Evolutionary conservation across 1,284 basidiomycete genomes (phyloP), one percentile per base, ranked within the genome.

Genomic region (Athelia psychrophila): DNA sequence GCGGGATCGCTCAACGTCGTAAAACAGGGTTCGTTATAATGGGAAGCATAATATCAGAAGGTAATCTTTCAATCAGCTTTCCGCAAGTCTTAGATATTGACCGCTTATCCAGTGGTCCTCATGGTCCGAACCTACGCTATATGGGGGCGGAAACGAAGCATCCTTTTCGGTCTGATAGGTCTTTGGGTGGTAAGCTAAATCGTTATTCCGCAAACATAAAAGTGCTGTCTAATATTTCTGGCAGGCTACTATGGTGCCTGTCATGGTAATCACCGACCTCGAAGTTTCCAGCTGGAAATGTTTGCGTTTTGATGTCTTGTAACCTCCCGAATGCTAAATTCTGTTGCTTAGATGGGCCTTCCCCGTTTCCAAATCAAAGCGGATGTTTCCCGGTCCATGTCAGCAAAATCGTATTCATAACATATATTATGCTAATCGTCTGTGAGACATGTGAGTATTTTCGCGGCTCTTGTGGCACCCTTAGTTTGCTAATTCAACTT

Each of bases 121-220:
- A 63, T 71, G 53, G 54, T 76, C 6, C 69, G 73, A n/a, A 76
- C 75, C 8, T 75, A 73, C 51, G 74, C 74, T 3, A 65, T 76
- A 18, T 77, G 72, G 72, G 68, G 70, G 51, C 60, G 73, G 12
- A 66, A 60, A 45, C 69, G 66, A 15, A 55, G 57, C 19, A 63
- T 74, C 4, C 54, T 68, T 9, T 52, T 70, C 19, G 58, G 60
- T 30, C 63, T 73, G 8, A 63, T 52, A 25, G 24, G 58, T 19
- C 59, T 68, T 22, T 55, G 56, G n/a, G 13, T 56, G n/a, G 69
- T 66, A 49, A 38, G 63, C 62, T 13, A 40, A 22, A 15, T 8
- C 2, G 30, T 44, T 35, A 20, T 33, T 16, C 30, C 27, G 25
- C n/a, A 33, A 33, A 30, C 33, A 12, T 23, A 12, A 27, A 42